A percentile compares a stretch with the other conserved stretches of the same genome.
Conservation (phyloP, 176 grass and related monocot species). For the Aegilops sharonensis region DNA sequence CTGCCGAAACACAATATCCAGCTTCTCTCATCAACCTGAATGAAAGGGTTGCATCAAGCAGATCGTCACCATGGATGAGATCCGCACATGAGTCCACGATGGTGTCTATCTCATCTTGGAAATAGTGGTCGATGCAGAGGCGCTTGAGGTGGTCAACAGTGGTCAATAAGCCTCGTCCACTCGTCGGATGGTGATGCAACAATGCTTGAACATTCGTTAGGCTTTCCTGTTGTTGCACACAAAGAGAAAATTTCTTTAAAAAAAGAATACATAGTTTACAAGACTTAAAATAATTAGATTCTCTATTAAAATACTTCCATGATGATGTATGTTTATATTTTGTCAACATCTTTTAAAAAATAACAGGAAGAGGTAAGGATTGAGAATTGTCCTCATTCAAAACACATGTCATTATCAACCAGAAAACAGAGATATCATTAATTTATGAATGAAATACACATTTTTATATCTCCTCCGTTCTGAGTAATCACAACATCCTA, state of each 20-base stretch:
- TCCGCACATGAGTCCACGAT: background rate
- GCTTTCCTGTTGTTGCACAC: background rate
- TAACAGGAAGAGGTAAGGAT: too few species aligned
- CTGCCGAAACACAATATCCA: constrained; percentile 38
- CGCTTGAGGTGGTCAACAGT: constrained; percentile 41
- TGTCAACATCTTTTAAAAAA: too few species aligned
- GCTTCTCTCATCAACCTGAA: constrained; percentile 47
- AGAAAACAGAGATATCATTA: background rate
- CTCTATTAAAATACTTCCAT: too few species aligned
- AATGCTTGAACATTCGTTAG: background rate
- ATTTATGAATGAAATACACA: background rate
- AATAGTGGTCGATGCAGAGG: constrained; percentile 54
- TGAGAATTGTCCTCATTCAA: too few species aligned
- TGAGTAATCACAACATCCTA: too few species aligned
- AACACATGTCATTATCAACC: too few species aligned
- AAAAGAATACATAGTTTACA: background rate
- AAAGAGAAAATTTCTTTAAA: background rate
- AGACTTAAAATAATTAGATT: too few species aligned
- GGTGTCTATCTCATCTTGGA: constrained; percentile 25
- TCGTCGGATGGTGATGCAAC: background rate
- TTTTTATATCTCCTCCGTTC: too few species aligned
- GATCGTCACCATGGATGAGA: background rate
- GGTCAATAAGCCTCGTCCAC: background rate
- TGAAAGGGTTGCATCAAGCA: constrained; percentile 22
- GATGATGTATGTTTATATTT: too few species aligned